Evolutionary conservation across 73 alveolate species (phyloP), one percentile per base, ranked within the genome.

Genomic region (Paramecium caudatum): DNA sequence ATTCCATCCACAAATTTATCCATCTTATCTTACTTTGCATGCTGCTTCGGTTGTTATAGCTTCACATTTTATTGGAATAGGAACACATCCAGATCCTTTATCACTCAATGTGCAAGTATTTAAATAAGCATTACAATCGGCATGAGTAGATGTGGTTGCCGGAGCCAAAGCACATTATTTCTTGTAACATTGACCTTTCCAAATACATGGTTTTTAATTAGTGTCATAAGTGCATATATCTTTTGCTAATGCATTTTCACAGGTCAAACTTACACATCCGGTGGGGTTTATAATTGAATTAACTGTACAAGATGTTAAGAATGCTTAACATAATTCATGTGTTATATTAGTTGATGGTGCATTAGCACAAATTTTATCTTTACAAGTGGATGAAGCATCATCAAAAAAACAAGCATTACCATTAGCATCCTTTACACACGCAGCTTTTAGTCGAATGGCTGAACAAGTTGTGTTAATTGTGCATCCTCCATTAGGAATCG

Each of bases 1-100:
- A 32, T 27, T 65, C 83, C 83, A 65, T 65, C 83, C 83, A 15
- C 83, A 65, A 32, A 7, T 15, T 33, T 65, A 30, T 13, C 48
- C 48, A 33, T 30, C 10, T 12, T 33, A 5, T 33, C 13, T 33
- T 10, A 65, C 1, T 3, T 65, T 3, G 12, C 83, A 65, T 10
- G 25, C 25, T 1, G 23, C 50, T 65, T 65, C 23, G 30, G 30
- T 23, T 9, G 50, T 30, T 0, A 65, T 33, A 3, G 83, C 47
- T 65, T 65, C 19, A 33, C 83, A 65, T 65, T 10, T 33, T 8
- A 65, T 36, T 33, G 83, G 83, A n/a, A 65, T n/a, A 32, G 4
- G 13, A 9, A 33, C 17, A 16, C 83, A 65, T 3, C 83, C 83
- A 3, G 47, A 4, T 2, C 49, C 83, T 13, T 36, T 13, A 36